These are phyloP conservation scores for Aspergillus japonicus DNA, from an alignment of 2,329 filamentous ascomycete species.

Conservation along the genomic window DNA sequence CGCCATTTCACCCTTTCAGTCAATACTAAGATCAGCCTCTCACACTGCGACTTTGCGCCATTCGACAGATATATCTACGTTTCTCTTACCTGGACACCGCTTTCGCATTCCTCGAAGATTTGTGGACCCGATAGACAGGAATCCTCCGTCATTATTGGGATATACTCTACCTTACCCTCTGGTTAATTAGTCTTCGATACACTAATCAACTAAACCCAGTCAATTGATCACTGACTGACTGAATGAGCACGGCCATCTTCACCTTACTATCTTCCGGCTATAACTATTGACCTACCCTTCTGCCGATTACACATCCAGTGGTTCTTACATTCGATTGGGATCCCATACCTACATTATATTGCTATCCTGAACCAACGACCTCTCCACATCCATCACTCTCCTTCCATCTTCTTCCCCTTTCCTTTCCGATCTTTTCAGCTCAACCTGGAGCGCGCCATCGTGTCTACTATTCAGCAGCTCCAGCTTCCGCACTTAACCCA, in stretches of 20 bases:
- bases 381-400: slow-evolving; percentile 12
- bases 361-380: slow-evolving; percentile 1
- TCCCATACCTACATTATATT: no score
- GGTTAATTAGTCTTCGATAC: no score
- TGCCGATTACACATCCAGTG: neutral
- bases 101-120: neutral
- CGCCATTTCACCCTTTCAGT: neutral
- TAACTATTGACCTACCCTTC: neutral
- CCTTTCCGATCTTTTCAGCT: slow-evolving; percentile 10
- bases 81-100: neutral
- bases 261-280: neutral
- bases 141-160: slow-evolving; percentile 1
- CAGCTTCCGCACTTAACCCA: slow-evolving; percentile 11
- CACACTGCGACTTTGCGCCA: no score
- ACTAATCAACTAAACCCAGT: neutral
- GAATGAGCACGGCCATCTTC: neutral
- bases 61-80: neutral
- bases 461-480: slow-evolving; percentile 12
- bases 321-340: no score
- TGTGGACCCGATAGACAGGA: neutral
- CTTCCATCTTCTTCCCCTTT: neutral
- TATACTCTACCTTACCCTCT: slow-evolving; percentile 4
- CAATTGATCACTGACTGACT: slow-evolving; percentile 4
- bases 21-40: neutral
- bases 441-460: slow-evolving; percentile 22